Conservation (phyloP, 352 stramenopile genomes). For the Globisporangium irregulare region DNA sequence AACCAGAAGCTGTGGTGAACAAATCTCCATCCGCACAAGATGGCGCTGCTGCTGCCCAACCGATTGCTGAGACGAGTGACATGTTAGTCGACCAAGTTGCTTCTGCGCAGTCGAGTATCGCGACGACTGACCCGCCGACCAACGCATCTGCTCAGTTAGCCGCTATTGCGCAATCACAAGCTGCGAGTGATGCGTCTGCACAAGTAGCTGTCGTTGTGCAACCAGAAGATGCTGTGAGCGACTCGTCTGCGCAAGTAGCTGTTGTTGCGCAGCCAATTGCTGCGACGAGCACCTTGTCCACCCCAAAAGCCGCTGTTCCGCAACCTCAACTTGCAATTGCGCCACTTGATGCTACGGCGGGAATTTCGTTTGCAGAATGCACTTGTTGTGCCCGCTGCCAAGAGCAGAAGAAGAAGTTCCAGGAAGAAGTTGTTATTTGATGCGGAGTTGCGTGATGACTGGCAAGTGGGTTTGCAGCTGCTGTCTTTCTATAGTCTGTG, state of each 20-base stretch:
- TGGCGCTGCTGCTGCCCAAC: background rate
- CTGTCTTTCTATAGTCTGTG: background rate
- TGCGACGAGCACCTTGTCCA: background rate
- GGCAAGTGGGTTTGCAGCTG: background rate
- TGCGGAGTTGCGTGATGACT: background rate
- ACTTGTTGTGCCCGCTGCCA: constrained; percentile 6
- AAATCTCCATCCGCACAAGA: background rate
- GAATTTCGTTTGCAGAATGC: background rate
- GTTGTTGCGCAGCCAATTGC: background rate
- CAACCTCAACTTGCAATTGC: background rate
- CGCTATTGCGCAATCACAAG: background rate
- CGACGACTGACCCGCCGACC: background rate
- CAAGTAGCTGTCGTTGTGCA: background rate
- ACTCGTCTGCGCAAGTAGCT: background rate
- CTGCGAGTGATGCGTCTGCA: background rate
- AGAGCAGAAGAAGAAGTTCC: constrained; percentile 4
- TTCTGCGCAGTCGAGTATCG: background rate
- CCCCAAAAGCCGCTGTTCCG: background rate
- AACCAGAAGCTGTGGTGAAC: background rate
- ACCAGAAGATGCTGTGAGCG: background rate
- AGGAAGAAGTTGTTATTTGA: background rate
- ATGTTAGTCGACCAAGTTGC: background rate
- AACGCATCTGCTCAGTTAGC: background rate
- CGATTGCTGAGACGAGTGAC: background rate
- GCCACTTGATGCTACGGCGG: background rate